Evolutionary conservation across 108 stramenopile genomes (phyloP).

Genomic region (Epipyxis sp.): DNA sequence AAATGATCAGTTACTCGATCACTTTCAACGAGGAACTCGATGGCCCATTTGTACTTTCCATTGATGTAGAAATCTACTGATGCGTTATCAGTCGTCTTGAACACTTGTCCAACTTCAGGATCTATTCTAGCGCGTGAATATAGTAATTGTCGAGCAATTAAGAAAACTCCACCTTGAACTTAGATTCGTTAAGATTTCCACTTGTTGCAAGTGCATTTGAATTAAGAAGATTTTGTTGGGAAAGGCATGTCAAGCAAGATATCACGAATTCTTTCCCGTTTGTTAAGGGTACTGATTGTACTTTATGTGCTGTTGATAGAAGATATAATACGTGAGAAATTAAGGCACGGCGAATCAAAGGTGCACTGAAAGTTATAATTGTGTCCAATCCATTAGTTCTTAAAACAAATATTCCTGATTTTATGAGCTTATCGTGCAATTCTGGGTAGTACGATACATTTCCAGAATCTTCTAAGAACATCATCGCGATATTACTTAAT

Average conservation of each 20-base stretch:
- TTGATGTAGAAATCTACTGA: conserved; percentile 5
- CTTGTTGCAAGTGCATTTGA: not conserved
- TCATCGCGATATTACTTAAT: no score
- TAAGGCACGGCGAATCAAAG: not conserved
- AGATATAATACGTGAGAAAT: not conserved
- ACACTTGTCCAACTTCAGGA: not conserved
- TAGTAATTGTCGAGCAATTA: not conserved
- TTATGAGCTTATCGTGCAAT: not conserved
- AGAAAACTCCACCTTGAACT: not conserved
- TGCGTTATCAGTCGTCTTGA: not conserved
- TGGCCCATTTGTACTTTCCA: not conserved
- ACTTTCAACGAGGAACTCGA: not conserved
- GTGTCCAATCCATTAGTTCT: not conserved
- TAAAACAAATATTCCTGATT: not conserved
- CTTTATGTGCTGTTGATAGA: no score
- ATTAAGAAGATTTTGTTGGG: not conserved
- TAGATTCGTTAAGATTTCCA: not conserved
- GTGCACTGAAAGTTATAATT: not conserved
- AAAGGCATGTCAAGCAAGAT: not conserved
- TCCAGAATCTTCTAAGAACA: no score
- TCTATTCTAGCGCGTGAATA: not conserved
- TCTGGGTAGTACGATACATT: not conserved
- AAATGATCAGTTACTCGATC: not conserved
- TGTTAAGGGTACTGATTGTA: no score
- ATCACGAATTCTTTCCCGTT: not conserved